Percentiles rank a stretch among this genome's conserved stretches.
These are phyloP conservation scores for Corymbia citriodora DNA, from an alignment of 441 rosid species.

Conservation along the genomic window DNA sequence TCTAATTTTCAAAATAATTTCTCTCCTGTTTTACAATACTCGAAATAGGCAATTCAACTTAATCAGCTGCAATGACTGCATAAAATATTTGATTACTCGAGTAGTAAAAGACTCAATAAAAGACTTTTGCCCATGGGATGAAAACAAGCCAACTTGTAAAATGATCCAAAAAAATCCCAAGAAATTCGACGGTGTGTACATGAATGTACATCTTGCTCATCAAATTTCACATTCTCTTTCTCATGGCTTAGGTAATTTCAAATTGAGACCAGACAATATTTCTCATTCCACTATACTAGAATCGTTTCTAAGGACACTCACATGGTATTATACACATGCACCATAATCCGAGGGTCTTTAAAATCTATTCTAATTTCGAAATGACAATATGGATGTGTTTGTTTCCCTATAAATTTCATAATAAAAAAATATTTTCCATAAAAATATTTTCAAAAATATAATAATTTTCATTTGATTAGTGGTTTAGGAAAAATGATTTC, in stretches of 20 bases:
- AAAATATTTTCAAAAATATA: not conserved
- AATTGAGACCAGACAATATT: not conserved
- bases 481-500: not conserved
- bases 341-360: not conserved
- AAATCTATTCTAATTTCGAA: not conserved
- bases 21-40: not conserved
- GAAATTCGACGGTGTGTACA: not conserved
- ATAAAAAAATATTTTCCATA: not conserved
- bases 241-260: not conserved
- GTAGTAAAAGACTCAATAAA: not conserved
- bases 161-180: not conserved
- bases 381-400: not conserved
- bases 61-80: not conserved
- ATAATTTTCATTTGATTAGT: not conserved
- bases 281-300: not conserved
- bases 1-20: not conserved
- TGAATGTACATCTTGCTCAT: not conserved
- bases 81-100: not conserved
- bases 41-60: not conserved
- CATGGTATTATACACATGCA: not conserved
- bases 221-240: not conserved
- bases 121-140: not conserved
- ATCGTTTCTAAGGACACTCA: not conserved
- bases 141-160: not conserved
- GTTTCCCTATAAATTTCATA: not conserved